Evolutionary conservation across 352 stramenopile genomes (phyloP).

Genomic region (Phytophthora pistaciae): DNA sequence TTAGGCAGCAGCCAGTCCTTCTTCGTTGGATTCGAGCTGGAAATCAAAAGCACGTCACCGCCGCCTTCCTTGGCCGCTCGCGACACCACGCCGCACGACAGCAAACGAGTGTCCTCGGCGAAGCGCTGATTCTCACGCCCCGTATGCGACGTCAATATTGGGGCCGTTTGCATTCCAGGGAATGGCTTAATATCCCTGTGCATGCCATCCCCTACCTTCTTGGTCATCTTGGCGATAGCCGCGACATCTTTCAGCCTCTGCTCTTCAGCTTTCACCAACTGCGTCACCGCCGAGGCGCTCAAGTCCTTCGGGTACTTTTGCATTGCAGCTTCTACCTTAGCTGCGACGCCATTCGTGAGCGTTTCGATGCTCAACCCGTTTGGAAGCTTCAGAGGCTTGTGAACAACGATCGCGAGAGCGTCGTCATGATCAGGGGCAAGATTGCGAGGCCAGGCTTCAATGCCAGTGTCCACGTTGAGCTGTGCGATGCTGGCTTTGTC

Average conservation of each 20-base stretch:
- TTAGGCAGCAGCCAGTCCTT: slow-evolving; percentile 2
- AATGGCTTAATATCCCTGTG: slow-evolving; percentile 4
- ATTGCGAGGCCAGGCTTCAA: not conserved
- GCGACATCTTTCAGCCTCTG: slow-evolving; percentile 4
- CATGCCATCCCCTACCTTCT: slow-evolving; percentile 1
- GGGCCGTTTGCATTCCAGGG: not conserved
- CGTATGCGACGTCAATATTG: not conserved
- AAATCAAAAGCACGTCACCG: slow-evolving; percentile 1
- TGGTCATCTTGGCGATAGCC: not conserved
- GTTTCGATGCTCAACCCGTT: not conserved
- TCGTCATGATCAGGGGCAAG: not conserved
- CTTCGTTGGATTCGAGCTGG: not conserved
- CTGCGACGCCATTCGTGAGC: not conserved
- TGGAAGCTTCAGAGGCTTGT: not conserved
- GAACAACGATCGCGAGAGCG: not conserved
- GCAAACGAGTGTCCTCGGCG: not conserved
- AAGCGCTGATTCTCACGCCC: not conserved
- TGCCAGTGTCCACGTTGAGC: not conserved
- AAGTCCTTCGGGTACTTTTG: not conserved
- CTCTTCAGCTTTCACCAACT: not conserved
- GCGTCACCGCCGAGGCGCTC: not conserved
- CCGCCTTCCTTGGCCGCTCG: not conserved
- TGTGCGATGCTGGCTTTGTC: not conserved
- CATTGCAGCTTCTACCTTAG: not conserved
- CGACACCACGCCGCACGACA: not conserved